Base-by-base conservation (phyloP, 2,329 filamentous ascomycete genomes). In the Monosporascus sp. region DNA sequence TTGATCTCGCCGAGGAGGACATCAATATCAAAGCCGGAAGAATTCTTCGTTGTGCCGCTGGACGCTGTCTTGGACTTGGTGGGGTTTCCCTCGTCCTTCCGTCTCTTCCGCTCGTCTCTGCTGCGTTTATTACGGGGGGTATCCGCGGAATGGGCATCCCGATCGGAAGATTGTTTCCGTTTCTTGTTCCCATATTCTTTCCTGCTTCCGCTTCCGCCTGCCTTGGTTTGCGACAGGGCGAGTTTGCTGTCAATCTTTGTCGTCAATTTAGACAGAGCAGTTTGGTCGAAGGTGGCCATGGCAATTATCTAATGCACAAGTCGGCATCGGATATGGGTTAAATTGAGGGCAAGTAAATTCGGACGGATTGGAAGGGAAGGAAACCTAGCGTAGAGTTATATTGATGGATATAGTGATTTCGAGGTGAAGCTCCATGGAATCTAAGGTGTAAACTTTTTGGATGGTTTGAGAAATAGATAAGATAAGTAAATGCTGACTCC, bases 1-100 rank as follows among this genome's bases (percentile, higher is more conserved):
- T 77, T 74, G 56, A 88, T 88, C 62, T 88, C 85, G 52, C 82
- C 77, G 7, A 88, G 70, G 5, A 88, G 70, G 14, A 68, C 65
- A 27, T 57, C 61, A 15, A 18, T 15, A n/a, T 46, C 22, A 14
- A 17, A 6, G n/a, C 3, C 14, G 1, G 14, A 17, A 39, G 54
- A 54, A 34, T 72, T 70, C 44, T 63, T 64, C 24, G 63, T 57
- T 24, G 52, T 46, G n/a, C 52, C 36, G 25, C 47, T 47, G 31
- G 49, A 55, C 17, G 60, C 47, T 44, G 51, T 54, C 20, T 53
- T 48, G 8, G 47, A 20, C 42, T 55, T 54, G 22, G 48, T 48
- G 8, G 53, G 48, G 20, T 59, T 57, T 17, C 51, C 58, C 24
- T 63, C 60, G 22, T 62, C 57, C 48, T 65, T 62, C 37, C 31